phyloP scores from a whole-genome alignment of 2,329 filamentous ascomycete species.

The Calonectria pauciramosa region DNA sequence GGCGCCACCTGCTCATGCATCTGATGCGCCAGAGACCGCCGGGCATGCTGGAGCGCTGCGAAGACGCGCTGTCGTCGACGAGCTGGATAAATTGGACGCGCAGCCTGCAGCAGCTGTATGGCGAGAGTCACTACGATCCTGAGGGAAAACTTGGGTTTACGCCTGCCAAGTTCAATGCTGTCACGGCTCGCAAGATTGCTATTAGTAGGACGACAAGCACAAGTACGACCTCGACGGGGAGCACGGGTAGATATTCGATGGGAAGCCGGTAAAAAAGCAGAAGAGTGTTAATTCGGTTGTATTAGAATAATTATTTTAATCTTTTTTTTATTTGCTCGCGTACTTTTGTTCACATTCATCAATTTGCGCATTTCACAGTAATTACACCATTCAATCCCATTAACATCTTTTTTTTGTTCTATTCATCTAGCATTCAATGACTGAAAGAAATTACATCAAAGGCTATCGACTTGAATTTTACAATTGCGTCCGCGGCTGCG shows the following conservation, averaged over 20 bases:
- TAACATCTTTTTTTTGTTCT: background rate
- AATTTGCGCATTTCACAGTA: background rate
- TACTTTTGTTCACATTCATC: background rate
- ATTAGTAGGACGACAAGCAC: constrained; percentile 28
- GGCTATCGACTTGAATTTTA: background rate
- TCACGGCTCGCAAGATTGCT: constrained; percentile 21
- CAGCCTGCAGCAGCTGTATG: constrained; percentile 23
- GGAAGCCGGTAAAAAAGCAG: background rate
- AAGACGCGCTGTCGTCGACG: background rate
- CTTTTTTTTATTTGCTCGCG: background rate
- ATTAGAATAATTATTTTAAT: background rate
- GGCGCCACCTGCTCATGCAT: constrained; percentile 25
- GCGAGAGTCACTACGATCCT: constrained; percentile 22
- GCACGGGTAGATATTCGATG: constrained; percentile 1
- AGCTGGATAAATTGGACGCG: constrained; percentile 24
- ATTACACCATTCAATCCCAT: background rate
- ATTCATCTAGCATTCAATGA: background rate
- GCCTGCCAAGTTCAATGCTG: constrained; percentile 22
- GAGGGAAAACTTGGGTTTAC: constrained; percentile 30
- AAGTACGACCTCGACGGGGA: constrained; percentile 25
- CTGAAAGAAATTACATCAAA: background rate
- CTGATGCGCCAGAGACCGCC: constrained; percentile 21
- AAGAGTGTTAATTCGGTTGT: background rate
- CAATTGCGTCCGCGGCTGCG: background rate
- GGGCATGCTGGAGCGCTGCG: constrained; percentile 24